Percentiles rank a stretch among this genome's conserved stretches.
Conservation (phyloP, 768 basidiomycete genomes). For the Mycena galericulata region DNA sequence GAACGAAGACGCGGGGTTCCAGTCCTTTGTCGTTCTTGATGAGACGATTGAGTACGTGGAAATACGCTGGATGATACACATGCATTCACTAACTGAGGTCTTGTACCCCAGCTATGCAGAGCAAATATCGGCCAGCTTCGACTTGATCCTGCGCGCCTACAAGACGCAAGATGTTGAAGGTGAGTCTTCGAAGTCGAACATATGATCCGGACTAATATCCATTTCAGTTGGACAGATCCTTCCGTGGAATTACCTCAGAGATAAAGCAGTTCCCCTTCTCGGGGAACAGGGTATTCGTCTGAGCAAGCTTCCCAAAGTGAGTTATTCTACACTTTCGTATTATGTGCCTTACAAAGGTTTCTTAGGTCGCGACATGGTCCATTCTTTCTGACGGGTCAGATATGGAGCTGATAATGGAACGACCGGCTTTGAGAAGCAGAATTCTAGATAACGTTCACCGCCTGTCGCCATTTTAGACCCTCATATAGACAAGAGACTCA, state of each 20-base stretch:
- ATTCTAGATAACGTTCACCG: too few species aligned
- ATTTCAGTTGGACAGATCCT: neutral
- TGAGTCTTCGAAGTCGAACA: neutral
- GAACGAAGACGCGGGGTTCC: neutral
- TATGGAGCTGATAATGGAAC: neutral
- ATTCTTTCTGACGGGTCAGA: neutral
- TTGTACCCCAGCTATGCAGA: neutral
- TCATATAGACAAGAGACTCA: too few species aligned
- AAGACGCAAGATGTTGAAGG: neutral
- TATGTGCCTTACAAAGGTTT: neutral
- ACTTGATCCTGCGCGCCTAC: neutral
- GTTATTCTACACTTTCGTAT: neutral
- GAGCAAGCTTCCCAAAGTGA: neutral
- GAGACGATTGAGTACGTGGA: neutral
- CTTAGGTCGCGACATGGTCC: neutral
- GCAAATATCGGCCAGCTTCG: neutral
- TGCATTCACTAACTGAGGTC: neutral
- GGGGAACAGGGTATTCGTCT: neutral
- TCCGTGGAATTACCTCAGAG: neutral
- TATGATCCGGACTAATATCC: neutral
- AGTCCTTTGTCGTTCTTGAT: neutral
- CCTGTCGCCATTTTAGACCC: too few species aligned
- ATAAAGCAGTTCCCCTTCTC: neutral
- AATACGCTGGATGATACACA: neutral
- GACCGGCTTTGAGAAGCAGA: neutral